Evolutionary conservation across 768 basidiomycete species (phyloP), one percentile per base, ranked within the genome.

Genomic region (Kwoniella newhampshirensis): DNA sequence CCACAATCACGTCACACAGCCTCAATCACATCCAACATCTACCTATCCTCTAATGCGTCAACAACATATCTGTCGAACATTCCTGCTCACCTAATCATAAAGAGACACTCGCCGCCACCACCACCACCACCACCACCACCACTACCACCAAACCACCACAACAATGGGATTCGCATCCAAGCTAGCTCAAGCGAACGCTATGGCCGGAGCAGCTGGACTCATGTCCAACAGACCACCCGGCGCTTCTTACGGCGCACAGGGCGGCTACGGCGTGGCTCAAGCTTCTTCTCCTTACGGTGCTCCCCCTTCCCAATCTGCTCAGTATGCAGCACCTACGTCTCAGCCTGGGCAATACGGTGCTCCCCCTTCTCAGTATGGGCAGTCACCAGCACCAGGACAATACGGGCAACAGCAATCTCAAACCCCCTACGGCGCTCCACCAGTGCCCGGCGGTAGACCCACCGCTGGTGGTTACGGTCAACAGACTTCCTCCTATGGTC

Each of bases 161-260:
- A 56, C 37, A 11, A 64, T 64, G 62, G 62, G 62, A 15, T 64
- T 64, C 58, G 62, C 62, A 25, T 51, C 58, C 35, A 64, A 64
- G 48, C 49, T 64, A 20, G 39, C 55, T 48, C 62, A 67, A 48
- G 66, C 62, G 35, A 63, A 67, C 43, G 35, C 50, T 17, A 20
- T 59, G 21, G 66, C 54, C 49, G 53, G 58, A 5, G 59, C 56
- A 25, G 44, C 51, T 12, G 57, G 57, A 12, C 43, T 59, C 35
- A 53, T 58, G 56, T 50, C 56, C 15, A 58, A 58, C 43, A 61
- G 59, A 50, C 64, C 64, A 18, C 63, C 56, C n/a, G 42, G 41
- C n/a, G 59, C 49, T 44, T 46, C 49, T n/a, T 51, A 58, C 43
- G 50, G 56, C 40, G 50, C 57, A 8, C 50, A 51, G 20, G 51